Conservation (phyloP, 352 stramenopile species). For the Globisporangium cederbergense region DNA sequence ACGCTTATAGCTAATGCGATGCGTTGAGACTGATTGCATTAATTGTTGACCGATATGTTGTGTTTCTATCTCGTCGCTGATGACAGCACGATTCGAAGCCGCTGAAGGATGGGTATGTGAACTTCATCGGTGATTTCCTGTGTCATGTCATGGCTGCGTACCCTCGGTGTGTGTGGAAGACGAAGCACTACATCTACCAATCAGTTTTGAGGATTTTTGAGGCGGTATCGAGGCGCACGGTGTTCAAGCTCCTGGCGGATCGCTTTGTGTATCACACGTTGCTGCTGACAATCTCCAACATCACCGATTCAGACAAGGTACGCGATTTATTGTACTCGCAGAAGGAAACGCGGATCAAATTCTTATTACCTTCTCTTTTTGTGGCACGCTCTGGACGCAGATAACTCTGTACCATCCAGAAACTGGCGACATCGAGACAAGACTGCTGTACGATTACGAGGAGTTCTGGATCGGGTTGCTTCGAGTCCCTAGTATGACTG, state of each 20-base stretch:
- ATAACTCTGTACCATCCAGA: constrained; percentile 70
- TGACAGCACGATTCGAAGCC: constrained; percentile 21
- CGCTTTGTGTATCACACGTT: constrained; percentile 57
- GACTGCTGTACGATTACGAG: constrained; percentile 77
- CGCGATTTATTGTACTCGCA: background rate
- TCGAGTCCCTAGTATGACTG: background rate
- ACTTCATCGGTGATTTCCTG: constrained; percentile 51
- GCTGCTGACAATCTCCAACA: constrained; percentile 65
- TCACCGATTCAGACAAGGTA: constrained; percentile 31
- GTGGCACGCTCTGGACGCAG: constrained; percentile 15
- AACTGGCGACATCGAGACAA: constrained; percentile 63
- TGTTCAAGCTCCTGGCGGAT: constrained; percentile 39
- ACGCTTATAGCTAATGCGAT: background rate
- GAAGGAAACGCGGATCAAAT: background rate
- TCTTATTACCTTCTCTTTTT: background rate
- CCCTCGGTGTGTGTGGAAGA: constrained; percentile 57
- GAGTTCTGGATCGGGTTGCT: constrained; percentile 45
- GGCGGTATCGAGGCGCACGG: constrained; percentile 33
- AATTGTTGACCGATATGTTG: background rate
- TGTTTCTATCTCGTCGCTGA: background rate
- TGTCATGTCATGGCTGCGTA: constrained; percentile 65
- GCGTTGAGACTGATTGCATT: background rate
- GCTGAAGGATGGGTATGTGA: constrained; percentile 47
- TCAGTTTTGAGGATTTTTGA: constrained; percentile 41
- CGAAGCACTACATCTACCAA: constrained; percentile 53